These are phyloP conservation scores for Botryococcus braunii DNA, from an alignment of 163 green algal species.

Conservation along the genomic window DNA sequence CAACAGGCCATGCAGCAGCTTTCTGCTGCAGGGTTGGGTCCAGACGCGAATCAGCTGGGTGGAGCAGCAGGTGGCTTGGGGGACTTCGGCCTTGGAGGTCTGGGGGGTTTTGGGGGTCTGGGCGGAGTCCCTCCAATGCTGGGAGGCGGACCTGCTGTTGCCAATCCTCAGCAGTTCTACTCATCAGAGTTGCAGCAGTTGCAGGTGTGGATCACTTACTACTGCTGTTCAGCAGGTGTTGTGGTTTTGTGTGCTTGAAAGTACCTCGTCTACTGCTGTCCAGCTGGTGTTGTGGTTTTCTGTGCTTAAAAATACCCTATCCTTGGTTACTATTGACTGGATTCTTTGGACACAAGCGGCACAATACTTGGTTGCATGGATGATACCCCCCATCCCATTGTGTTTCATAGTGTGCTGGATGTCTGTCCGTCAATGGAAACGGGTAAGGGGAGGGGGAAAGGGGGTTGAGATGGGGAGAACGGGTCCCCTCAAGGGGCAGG, in stretches of 20 bases:
- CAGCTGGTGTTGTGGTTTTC: neutral
- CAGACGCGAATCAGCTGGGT: neutral
- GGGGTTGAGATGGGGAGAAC: too few relatives aligned
- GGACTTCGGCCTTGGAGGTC: constrained; percentile 3
- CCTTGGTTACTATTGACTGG: neutral
- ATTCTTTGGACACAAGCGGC: neutral
- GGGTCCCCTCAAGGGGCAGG: too few relatives aligned
- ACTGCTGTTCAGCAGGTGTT: neutral
- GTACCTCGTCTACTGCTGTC: neutral
- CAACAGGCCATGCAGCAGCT: constrained; percentile 32
- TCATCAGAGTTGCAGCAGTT: constrained; percentile 85
- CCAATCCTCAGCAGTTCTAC: constrained; percentile 64
- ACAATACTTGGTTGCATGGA: too few relatives aligned
- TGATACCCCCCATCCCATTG: too few relatives aligned
- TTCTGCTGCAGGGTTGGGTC: neutral
- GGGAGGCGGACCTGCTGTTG: constrained; percentile 21
- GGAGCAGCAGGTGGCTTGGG: neutral
- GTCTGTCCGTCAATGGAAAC: too few relatives aligned
- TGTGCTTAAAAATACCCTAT: neutral
- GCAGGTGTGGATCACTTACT: constrained; percentile 19
- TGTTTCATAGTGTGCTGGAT: too few relatives aligned
- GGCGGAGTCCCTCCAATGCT: constrained; percentile 9
- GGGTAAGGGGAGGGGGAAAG: too few relatives aligned
- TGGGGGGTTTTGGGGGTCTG: constrained; percentile 10
- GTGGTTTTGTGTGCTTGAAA: constrained; percentile 1